These are phyloP conservation scores for Diaporthe aspalathi DNA, from an alignment of 2,329 filamentous ascomycete species.

Conservation along the genomic window DNA sequence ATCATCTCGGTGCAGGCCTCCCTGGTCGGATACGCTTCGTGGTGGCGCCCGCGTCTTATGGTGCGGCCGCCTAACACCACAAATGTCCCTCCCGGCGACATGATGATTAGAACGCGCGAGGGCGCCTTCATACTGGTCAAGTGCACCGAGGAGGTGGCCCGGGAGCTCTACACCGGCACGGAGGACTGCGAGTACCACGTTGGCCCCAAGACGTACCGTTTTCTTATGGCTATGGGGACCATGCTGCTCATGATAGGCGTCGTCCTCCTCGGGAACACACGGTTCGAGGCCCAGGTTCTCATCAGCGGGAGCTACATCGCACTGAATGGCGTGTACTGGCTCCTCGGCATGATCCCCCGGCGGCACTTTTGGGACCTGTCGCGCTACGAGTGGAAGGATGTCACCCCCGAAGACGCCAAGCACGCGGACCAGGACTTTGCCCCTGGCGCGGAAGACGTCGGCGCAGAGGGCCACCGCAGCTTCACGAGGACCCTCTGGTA, in stretches of 20 bases:
- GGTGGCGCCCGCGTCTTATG: constrained; percentile 68
- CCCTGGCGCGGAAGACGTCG: constrained; percentile 43
- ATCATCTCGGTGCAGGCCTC: constrained; percentile 65
- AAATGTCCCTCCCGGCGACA: constrained; percentile 65
- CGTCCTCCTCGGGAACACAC: constrained; percentile 71
- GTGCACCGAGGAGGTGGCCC: constrained; percentile 69
- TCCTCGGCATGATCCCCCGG: constrained; percentile 61
- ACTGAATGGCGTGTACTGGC: constrained; percentile 71
- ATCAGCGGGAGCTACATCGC: constrained; percentile 68
- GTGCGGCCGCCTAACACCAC: constrained; percentile 59
- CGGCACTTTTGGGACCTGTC: constrained; percentile 68
- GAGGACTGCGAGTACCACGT: constrained; percentile 70
- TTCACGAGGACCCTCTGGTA: constrained; percentile 70
- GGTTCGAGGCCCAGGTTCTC: constrained; percentile 69
- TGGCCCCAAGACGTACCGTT: constrained; percentile 57
- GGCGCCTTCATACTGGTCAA: constrained; percentile 69
- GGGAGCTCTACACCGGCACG: constrained; percentile 72
- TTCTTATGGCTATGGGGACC: constrained; percentile 68
- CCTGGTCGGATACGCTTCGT: constrained; percentile 67
- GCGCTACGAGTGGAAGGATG: constrained; percentile 44
- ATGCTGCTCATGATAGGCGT: constrained; percentile 71
- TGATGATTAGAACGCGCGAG: constrained; percentile 71
- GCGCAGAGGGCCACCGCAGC: constrained; percentile 55
- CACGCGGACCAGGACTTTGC: constrained; percentile 49
- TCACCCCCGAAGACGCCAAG: constrained; percentile 32